phyloP scores from a whole-genome alignment of 2,329 filamentous ascomycete genomes.

The Tolypocladium cylindrosporum region DNA sequence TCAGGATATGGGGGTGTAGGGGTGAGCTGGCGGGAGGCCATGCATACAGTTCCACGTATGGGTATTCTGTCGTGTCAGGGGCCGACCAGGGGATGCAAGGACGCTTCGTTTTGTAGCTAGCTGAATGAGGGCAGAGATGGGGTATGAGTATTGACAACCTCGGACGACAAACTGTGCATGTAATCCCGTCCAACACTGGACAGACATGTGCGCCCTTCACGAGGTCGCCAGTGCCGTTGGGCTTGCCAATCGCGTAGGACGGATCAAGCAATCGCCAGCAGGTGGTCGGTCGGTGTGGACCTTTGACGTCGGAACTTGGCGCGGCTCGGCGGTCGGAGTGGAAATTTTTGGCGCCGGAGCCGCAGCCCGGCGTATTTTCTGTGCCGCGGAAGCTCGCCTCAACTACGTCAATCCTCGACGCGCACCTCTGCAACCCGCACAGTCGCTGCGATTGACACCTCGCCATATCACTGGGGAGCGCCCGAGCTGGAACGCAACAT shows the following conservation, averaged over 20 bases:
- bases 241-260: too few species aligned
- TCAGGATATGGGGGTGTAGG: not conserved
- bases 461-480: slow-evolving; percentile 6
- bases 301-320: not conserved
- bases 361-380: not conserved
- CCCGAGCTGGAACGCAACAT: slow-evolving; percentile 20
- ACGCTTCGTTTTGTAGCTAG: not conserved
- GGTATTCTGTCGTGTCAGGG: too few species aligned
- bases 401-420: not conserved
- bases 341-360: not conserved
- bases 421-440: not conserved
- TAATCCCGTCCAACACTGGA: too few species aligned
- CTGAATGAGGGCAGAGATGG: not conserved
- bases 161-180: too few species aligned
- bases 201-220: too few species aligned
- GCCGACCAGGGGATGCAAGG: not conserved
- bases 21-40: not conserved
- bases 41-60: too few species aligned
- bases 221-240: too few species aligned
- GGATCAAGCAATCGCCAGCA: too few species aligned
- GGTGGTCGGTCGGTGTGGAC: not conserved
- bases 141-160: too few species aligned
- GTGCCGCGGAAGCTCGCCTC: not conserved
- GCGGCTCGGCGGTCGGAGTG: not conserved
- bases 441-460: not conserved